Base-by-base conservation (phyloP, 2,329 filamentous ascomycete genomes). In the Neopestalotiopsis clavispora region DNA sequence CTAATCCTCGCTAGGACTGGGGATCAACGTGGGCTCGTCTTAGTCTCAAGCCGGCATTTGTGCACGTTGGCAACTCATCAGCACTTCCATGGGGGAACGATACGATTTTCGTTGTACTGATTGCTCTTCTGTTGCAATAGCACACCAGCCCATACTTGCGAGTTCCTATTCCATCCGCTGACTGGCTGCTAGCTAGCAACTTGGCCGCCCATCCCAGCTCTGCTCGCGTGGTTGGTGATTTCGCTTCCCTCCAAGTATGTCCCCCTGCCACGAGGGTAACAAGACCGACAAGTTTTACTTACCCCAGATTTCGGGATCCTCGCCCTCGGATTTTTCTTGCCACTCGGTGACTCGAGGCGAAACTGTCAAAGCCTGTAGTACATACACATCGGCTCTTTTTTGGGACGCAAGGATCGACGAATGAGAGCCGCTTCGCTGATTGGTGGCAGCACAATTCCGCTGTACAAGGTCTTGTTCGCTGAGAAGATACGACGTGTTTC, bases 381-480 rank as follows among this genome's bases (percentile, higher is more conserved):
- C 23, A 28, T 28, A 28, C 23, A 28, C 23, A 17, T 52, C 34
- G 45, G 45, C n/a, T 23, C 45, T 52, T 52, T 52, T 20, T 10
- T 28, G 23, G 23, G 23, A 52, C 10, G 6, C 45, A 52, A 20
- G n/a, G 45, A 52, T 52, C 45, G 17, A 52, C n/a, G n/a, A 52
- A 52, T 23, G n/a, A 52, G 45, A 52, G n/a, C n/a, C 23, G 17
- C 3, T 52, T 52, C 45, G 9, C 20, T 52, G 45, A 17, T 52
- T 52, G 45, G 45, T 52, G 45, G 45, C 45, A 52, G 45, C 45
- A 52, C 45, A 52, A 52, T 52, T 52, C 45, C 45, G 45, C 45
- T n/a, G 17, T n/a, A n/a, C 45, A 9, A 52, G 45, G 14, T n/a
- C 45, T 23, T n/a, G 4, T 52, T 52, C 20, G 17, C 17, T 52